Evolutionary conservation across 2,329 filamentous ascomycete genomes (phyloP).

Genomic region (Diaporthe helianthi): DNA sequence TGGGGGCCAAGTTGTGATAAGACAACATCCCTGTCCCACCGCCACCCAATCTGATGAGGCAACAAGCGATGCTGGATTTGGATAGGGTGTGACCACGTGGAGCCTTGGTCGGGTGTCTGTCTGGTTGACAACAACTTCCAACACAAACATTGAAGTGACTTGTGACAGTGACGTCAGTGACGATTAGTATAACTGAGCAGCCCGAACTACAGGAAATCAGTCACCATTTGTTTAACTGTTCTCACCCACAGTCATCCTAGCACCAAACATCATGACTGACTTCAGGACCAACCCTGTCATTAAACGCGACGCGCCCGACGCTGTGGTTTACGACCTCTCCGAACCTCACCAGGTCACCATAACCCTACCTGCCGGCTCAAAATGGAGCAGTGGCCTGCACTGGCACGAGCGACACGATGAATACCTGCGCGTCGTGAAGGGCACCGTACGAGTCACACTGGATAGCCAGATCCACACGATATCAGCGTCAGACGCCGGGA

Average conservation of each 20-base stretch:
- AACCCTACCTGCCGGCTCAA: slow-evolving; percentile 50
- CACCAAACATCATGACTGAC: not conserved
- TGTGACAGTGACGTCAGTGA: not conserved
- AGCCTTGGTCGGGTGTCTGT: not conserved
- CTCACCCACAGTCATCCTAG: too few species aligned
- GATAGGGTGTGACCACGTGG: slow-evolving; percentile 19
- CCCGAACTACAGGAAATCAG: not conserved
- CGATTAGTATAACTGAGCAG: not conserved
- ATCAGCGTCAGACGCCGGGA: slow-evolving; percentile 36
- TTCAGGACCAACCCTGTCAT: slow-evolving; percentile 29
- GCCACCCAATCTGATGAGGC: not conserved
- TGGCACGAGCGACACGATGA: slow-evolving; percentile 57
- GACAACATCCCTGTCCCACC: slow-evolving; percentile 7
- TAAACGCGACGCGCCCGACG: slow-evolving; percentile 26
- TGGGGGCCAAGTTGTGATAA: not conserved
- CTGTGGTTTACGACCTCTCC: slow-evolving; percentile 45
- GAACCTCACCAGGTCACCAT: slow-evolving; percentile 48
- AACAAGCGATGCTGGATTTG: slow-evolving; percentile 17
- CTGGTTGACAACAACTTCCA: slow-evolving; percentile 14
- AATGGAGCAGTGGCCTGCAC: slow-evolving; percentile 57
- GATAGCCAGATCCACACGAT: slow-evolving; percentile 36
- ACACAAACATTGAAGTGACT: not conserved
- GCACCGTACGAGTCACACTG: slow-evolving; percentile 43
- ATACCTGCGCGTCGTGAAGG: slow-evolving; percentile 51
- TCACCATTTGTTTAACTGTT: not conserved